Base-by-base conservation (phyloP, 371 early-diverging fungal species). In the Actinomucor elegans region DNA sequence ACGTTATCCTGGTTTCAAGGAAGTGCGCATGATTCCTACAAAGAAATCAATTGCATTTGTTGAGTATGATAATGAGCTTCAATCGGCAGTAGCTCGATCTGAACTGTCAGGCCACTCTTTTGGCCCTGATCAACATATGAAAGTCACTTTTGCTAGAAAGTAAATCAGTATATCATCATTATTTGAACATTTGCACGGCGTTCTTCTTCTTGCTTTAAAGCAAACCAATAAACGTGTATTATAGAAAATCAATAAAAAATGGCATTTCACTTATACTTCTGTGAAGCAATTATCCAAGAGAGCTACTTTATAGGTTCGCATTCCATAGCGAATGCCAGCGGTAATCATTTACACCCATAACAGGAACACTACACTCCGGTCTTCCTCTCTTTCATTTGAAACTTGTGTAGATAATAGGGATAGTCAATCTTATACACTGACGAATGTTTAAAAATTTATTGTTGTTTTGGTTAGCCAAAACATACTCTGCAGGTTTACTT, bases 11-110 rank as follows among this genome's bases (percentile, higher is more conserved):
- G 98, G 98, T 5, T 96, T 94, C 80, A 88, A 79, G 59, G 96
- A 94, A 67, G 89, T 95, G 14, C 91, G 98, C 62, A 78, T 86
- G 63, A 86, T 96, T 14, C 92, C 96, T 10, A 90, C 89, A 38
- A 89, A 88, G 59, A 71, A 79, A 48, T 89, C 85, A 6, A 89
- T 96, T 68, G 97, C 95, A 0, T 98, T 97, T 81, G 94, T 96
- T 21, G 98, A 98, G 67, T 98, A 93, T 66, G 90, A 90, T 45
- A 88, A 77, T 24, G 89, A 88, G 29, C 73, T 75, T 4, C 85
- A 92, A 47, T 93, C 96, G 1, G 79, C 81, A 8, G 80, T 83
- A 24, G 96, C 96, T 28, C 86, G 85, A 63, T 75, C 67, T 14
- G 88, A 91, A 17, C 71, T 97, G 44, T 73, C 91, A 47, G 92